Base-by-base conservation (phyloP, 495 filamentous ascomycete genomes). In the Extremus antarcticus region DNA sequence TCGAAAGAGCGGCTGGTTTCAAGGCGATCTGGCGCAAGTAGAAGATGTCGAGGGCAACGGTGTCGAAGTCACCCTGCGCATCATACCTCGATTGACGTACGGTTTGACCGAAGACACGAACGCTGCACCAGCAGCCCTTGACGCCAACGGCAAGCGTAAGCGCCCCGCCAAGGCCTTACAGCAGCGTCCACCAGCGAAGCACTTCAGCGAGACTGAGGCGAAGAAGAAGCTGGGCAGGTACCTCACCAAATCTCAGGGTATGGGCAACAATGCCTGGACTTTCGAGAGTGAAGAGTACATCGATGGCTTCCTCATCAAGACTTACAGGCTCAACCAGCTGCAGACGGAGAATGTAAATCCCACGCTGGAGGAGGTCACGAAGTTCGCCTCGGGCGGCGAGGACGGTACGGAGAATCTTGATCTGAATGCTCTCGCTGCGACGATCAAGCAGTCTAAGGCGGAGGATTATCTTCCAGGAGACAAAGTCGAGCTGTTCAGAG, bases 381-480 rank as follows among this genome's bases (percentile, higher is more conserved):
- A 81, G 69, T 97, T 97, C 68, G 84, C 90, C n/a, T 55, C 54
- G 24, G 84, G 86, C 13, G 81, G 79, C 25, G 91, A 94, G 51
- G 91, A 97, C 64, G 94, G 94, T 8, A 87, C 86, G 13, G 88
- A 95, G 55, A 94, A 92, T 56, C 74, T 99, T 25, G 94, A 99
- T 72, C 78, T 99, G 43, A 84, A 85, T 59, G 88, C 91, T 4
- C 74, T 99, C 25, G 87, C 89, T 29, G 83, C 87, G 51, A 94
- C 87, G 49, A 71, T 94, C 52, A 95, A 90, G 63, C 85, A 86
- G 46, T 81, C 78, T 32, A 83, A 81, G 21, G 79, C 83, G 11
- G 83, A 88, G 23, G 81, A 85, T 3, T 99, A 94, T 61, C 80
- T 90, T 1, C 87, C 89, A 0, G 94, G 94, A 22, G 94, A 99